These are phyloP conservation scores for Solanum hybrid DNA, from an alignment of 305 asterid species.

Conservation along the genomic window DNA sequence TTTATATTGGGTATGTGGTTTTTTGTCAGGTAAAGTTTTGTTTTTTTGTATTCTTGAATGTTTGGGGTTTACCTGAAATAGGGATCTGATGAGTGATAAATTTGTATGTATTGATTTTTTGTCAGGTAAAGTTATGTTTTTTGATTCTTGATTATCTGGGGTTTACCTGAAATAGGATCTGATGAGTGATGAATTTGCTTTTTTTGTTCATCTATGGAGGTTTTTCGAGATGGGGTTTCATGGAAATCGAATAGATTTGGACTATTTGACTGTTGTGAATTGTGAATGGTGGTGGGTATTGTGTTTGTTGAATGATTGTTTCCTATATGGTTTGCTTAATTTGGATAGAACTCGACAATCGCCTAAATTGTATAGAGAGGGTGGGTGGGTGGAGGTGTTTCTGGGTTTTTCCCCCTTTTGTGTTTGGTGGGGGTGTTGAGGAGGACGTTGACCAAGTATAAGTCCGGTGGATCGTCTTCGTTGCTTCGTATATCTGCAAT, in stretches of 20 bases:
- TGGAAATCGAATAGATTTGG: neutral
- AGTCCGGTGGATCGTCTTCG: neutral
- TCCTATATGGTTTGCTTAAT: neutral
- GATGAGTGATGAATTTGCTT: neutral
- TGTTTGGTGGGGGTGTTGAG: neutral
- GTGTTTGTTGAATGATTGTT: neutral
- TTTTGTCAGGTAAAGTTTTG: neutral
- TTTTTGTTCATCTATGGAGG: neutral
- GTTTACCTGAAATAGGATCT: neutral
- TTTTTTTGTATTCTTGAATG: neutral
- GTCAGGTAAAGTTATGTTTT: neutral
- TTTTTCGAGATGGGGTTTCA: neutral
- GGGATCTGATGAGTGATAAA: neutral
- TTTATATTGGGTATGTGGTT: neutral
- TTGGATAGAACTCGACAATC: neutral
- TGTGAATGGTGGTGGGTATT: neutral
- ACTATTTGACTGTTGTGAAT: neutral
- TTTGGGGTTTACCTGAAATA: neutral
- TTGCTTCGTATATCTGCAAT: neutral
- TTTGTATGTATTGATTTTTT: neutral
- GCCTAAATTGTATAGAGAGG: neutral
- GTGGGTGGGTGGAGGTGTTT: neutral
- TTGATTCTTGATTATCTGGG: neutral
- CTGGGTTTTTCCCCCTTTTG: neutral
- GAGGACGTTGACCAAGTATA: neutral